These are phyloP conservation scores for Magnolia kwangsiensis DNA, from an alignment of 164 flowering plant genomes.

Conservation along the genomic window DNA sequence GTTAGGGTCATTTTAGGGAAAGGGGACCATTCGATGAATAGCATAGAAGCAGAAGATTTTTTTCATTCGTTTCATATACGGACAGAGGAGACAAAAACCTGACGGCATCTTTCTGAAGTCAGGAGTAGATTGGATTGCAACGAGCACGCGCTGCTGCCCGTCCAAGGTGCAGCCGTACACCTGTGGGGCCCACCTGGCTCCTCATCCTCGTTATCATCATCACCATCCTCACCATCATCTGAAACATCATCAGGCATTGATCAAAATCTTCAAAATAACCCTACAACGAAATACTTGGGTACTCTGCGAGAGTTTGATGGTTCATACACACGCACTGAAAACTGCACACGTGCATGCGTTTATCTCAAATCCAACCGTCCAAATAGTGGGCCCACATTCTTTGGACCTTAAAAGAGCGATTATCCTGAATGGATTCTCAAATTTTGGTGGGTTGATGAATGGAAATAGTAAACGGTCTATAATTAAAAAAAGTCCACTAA, in stretches of 20 bases:
- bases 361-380: no score
- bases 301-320: no score
- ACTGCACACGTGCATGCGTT: no score
- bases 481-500: no score
- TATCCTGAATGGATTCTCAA: no score
- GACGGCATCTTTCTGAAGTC: constrained; percentile 3
- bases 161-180: neutral
- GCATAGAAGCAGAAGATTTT: neutral
- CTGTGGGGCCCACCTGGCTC: neutral
- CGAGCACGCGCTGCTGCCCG: constrained; percentile 1
- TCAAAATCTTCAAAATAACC: no score
- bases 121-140: neutral
- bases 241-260: neutral
- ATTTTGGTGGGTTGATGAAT: no score
- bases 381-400: no score
- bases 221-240: neutral
- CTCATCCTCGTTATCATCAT: neutral
- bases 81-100: neutral
- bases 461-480: no score
- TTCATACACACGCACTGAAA: no score
- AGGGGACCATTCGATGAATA: neutral
- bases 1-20: neutral
- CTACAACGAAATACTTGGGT: no score
- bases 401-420: no score
- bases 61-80: neutral